Percentiles rank a stretch among this genome's conserved stretches.
phyloP scores from a whole-genome alignment of 192 early-diverging fungal species.

The Coemansia reversa region DNA sequence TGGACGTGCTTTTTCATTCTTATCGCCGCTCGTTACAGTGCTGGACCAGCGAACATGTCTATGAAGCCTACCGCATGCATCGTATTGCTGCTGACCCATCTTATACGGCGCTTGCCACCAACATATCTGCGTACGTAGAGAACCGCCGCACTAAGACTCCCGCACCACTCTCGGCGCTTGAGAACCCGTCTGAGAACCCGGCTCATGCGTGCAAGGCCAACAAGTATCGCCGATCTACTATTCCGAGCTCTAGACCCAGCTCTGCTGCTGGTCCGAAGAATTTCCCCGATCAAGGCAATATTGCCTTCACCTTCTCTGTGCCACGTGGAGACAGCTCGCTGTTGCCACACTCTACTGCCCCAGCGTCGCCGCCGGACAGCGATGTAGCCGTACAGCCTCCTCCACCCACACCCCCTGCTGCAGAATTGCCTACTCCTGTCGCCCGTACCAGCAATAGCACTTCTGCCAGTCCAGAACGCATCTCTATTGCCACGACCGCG shows the following conservation, averaged over 20 bases:
- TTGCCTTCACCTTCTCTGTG: background rate
- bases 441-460: background rate
- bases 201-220: background rate
- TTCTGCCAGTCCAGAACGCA: constrained; percentile 9
- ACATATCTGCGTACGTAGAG: constrained; percentile 15
- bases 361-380: constrained; percentile 19
- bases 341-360: background rate
- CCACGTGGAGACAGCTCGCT: background rate
- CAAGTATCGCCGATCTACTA: background rate
- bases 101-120: constrained; percentile 7
- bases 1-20: constrained; percentile 76
- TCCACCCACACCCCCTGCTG: background rate
- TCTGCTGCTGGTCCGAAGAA: background rate
- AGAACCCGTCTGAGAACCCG: background rate
- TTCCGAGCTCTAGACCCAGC: background rate
- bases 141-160: background rate
- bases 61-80: constrained; percentile 79
- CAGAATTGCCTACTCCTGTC: background rate
- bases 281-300: background rate
- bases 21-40: constrained; percentile 88
- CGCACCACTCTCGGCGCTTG: background rate
- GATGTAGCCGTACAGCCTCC: constrained; percentile 7
- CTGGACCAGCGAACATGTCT: constrained; percentile 78
- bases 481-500: constrained; percentile 21
- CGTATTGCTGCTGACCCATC: constrained; percentile 22